Conservation (phyloP, 1,284 basidiomycete genomes). For the Grifola frondosa region DNA sequence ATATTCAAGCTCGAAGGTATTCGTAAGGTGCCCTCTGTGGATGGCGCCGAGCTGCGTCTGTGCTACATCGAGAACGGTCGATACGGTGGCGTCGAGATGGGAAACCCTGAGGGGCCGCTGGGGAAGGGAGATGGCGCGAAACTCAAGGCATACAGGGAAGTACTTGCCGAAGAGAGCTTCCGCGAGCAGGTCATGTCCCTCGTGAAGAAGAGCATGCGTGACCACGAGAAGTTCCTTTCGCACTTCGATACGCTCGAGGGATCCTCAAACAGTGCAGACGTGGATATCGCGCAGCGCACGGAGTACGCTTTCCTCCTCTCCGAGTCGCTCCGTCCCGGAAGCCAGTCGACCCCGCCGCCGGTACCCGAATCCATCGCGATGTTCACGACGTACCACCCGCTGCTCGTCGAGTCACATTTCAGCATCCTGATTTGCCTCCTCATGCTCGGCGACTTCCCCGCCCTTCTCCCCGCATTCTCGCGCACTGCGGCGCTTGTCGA, state of each 20-base stretch:
- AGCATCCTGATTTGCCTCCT: constrained; percentile 69
- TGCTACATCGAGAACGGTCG: constrained; percentile 68
- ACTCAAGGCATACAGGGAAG: constrained; percentile 56
- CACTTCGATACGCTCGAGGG: constrained; percentile 75
- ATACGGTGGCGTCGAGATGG: constrained; percentile 76
- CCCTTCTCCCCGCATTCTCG: constrained; percentile 59
- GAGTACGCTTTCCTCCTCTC: constrained; percentile 68
- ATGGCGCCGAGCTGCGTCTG: constrained; percentile 71
- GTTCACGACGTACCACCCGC: constrained; percentile 83
- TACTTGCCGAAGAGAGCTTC: constrained; percentile 51
- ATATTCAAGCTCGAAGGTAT: constrained; percentile 69
- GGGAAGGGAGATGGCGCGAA: constrained; percentile 60
- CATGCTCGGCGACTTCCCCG: constrained; percentile 70
- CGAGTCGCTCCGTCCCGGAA: constrained; percentile 64
- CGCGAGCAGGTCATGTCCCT: constrained; percentile 56
- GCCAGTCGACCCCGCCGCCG: constrained; percentile 38
- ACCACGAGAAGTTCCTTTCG: constrained; percentile 75
- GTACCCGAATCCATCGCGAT: constrained; percentile 43
- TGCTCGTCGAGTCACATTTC: constrained; percentile 81
- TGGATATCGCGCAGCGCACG: constrained; percentile 52
- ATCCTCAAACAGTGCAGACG: constrained; percentile 33
- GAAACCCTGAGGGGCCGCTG: constrained; percentile 71
- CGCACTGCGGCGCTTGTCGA: constrained; percentile 67
- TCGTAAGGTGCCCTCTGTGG: constrained; percentile 49
- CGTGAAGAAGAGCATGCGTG: constrained; percentile 70